phyloP scores from a whole-genome alignment of 1,139 yeast species.

The Magnusiomyces ingens region DNA sequence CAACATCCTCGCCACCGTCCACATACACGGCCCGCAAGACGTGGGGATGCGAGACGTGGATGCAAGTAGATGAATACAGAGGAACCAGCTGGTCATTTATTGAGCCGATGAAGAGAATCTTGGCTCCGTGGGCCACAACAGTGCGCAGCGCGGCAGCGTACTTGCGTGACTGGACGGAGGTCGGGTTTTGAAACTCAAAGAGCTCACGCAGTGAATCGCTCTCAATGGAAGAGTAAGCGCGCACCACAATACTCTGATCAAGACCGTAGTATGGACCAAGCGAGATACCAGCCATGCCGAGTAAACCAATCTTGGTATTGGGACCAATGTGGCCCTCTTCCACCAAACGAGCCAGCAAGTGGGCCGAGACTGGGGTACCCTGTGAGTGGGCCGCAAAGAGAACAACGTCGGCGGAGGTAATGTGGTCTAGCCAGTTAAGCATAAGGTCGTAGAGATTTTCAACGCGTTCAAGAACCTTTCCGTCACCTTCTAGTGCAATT shows the following conservation, averaged over 20 bases:
- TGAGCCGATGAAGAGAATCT: conserved; percentile 75
- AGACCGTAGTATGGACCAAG: conserved; percentile 90
- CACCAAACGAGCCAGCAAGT: conserved; percentile 64
- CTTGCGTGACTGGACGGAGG: conserved; percentile 62
- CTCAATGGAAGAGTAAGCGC: conserved; percentile 87
- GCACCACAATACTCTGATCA: conserved; percentile 74
- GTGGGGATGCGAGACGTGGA: conserved; percentile 82
- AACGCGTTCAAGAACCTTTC: conserved; percentile 79
- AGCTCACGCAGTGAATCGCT: conserved; percentile 78
- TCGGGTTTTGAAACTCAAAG: conserved; percentile 77
- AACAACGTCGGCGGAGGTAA: conserved; percentile 73
- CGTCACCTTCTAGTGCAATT: conserved; percentile 86
- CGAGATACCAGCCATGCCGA: conserved; percentile 94
- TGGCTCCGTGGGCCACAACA: conserved; percentile 63
- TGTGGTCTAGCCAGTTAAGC: conserved; percentile 61
- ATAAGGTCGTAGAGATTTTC: conserved; percentile 69
- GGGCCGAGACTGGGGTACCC: conserved; percentile 87
- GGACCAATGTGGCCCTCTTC: conserved; percentile 57
- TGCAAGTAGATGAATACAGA: conserved; percentile 76
- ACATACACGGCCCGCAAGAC: conserved; percentile 83
- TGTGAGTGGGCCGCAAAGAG: conserved; percentile 92
- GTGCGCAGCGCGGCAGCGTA: conserved; percentile 62
- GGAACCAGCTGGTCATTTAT: conserved; percentile 92
- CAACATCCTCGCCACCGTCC: conserved; percentile 54
- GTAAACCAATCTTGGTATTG: conserved; percentile 47